Base-by-base conservation (phyloP, 2,329 filamentous ascomycete species). In the Periconia macrospinosa region DNA sequence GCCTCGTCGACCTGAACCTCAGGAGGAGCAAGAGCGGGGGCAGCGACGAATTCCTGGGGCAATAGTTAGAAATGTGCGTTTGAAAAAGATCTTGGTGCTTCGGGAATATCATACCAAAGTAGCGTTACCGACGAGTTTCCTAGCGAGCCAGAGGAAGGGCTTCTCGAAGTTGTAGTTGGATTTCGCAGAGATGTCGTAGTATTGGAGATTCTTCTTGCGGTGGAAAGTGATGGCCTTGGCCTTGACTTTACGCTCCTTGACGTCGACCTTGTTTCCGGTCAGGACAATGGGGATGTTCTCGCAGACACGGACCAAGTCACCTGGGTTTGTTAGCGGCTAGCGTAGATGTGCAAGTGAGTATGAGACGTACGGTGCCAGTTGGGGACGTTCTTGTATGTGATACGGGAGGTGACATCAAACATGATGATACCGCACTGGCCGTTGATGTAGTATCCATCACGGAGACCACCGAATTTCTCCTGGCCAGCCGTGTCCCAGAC, bases 101-200 rank as follows among this genome's bases (percentile, higher is more conserved):
- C 19, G 14, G 14, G 6, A 37, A 8, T 15, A 19, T 80, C 88
- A 68, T 81, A 94, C 90, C 76, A 96, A 80, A 73, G 81, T 78
- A 71, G 91, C 83, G 85, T 97, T 97, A 79, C 93, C 94, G 69
- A 96, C 92, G 55, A 99, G 88, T 88, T 99, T 99, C 79, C 94
- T 88, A 68, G 92, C 93, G 71, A 99, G 89, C 94, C 94, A 97
- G 71, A 97, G 89, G 91, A 99, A 97, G 61, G 93, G 93, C 87
- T 97, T 99, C 88, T 97, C 93, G 79, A 97, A 97, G 88, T 97
- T 97, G 84, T 99, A 97, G 86, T 97, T 97, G 75, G 92, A 97
- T 85, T 97, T 99, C 80, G 94, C 94, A 41, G 92, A 97, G 78
- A 97, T 97, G 71, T 97, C 94, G 86, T 99, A 99, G 87, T 97